Conservation (phyloP, 2,329 filamentous ascomycete species). For the Talaromyces sp. region DNA sequence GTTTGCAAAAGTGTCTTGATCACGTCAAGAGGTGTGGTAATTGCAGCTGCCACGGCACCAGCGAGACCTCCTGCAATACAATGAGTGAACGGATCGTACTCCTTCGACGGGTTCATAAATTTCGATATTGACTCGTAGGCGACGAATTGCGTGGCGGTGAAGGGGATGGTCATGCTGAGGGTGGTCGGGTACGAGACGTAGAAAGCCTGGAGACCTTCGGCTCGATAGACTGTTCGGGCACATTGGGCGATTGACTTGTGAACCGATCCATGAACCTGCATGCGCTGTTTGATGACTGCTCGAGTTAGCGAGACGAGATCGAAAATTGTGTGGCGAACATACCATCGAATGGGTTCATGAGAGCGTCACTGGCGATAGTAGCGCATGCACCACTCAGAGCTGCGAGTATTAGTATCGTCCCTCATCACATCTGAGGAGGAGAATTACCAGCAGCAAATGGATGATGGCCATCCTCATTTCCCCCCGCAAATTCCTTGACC, state of each 20-base stretch:
- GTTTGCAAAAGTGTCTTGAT: constrained; percentile 98
- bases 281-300: constrained; percentile 95
- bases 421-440: constrained; percentile 11
- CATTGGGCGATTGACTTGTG: constrained; percentile 86
- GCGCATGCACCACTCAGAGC: constrained; percentile 90
- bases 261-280: constrained; percentile 96
- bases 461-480: constrained; percentile 86
- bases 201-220: constrained; percentile 85
- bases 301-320: background rate
- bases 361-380: constrained; percentile 93
- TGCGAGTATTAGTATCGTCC: constrained; percentile 45
- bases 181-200: constrained; percentile 99
- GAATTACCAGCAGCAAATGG: constrained; percentile 81
- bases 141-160: constrained; percentile 94
- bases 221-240: constrained; percentile 79
- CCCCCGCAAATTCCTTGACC: constrained; percentile 93
- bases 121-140: constrained; percentile 97
- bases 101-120: constrained; percentile 73
- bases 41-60: constrained; percentile 85
- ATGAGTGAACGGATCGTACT: constrained; percentile 89
- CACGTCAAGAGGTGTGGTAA: constrained; percentile 95
- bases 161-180: constrained; percentile 96
- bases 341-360: constrained; percentile 99
- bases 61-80: constrained; percentile 89
- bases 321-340: constrained; percentile 31